Base-by-base conservation (phyloP, 1,284 basidiomycete genomes). In the Volvariella volvacea region DNA sequence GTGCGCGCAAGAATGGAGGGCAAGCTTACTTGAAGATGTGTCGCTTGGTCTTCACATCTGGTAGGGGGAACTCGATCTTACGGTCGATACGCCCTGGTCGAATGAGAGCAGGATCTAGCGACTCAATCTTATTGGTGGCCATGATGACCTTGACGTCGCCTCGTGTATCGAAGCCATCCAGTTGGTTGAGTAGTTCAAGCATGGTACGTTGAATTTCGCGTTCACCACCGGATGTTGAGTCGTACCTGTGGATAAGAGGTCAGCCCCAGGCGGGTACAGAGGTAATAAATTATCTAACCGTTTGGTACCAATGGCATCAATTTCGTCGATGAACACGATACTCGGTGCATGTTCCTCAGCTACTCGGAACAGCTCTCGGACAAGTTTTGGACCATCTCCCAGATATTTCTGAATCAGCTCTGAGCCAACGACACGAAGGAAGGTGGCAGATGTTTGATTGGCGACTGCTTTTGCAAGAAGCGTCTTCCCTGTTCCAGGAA, bases 401-500 rank as follows among this genome's bases (percentile, higher is more conserved):
- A 99, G 86, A 62, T 98, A 99, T 63, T 99, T 99, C 70, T 99
- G 95, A 53, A 99, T 98, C 41, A 99, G 81, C 62, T 99, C 96
- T 4, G 93, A 97, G 21, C 96, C 96, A 43, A 98, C 95, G 41
- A 99, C 90, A 42, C 95, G 92, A 48, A 99, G 68, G 79, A 99
- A 99, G 1, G 95, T 99, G 1, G 95, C 95, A 4, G 92, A 97
- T 19, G 96, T 99, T 68, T 99, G 95, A 64, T 99, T 98, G 34
- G 96, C 96, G 12, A 99, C 96, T 1, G 95, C 95, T 65, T 99
- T 99, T 17, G 96, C 95, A 2, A 99, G 80, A 1, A 99, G 78
- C 0, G 96, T 99, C 70, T 99, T 99, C 44, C 96, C 96, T 10
- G 96, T 99, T 53, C 96, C 96, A 1, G 96, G 96, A 4, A 95